Evolutionary conservation across 2,329 filamentous ascomycete genomes (phyloP).

Genomic region (Triangularia verruculosa): DNA sequence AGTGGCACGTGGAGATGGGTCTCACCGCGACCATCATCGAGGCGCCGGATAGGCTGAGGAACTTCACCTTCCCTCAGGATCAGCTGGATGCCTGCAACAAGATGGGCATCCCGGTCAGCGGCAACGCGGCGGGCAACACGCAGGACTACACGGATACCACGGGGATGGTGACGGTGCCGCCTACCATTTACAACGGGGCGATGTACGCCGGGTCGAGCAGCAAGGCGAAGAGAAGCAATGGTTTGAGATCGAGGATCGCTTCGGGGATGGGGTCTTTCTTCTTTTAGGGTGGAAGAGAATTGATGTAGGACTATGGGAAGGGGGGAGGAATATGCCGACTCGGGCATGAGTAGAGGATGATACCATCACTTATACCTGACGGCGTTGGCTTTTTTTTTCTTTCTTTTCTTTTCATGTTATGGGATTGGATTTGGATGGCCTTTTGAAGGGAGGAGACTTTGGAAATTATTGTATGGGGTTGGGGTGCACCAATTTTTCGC

Average conservation of each 20-base stretch:
- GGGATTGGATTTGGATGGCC: background rate
- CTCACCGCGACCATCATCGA: slow-evolving; percentile 55
- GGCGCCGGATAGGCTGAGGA: slow-evolving; percentile 54
- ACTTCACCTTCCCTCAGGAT: slow-evolving; percentile 54
- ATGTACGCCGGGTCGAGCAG: background rate
- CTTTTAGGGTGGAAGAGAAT: background rate
- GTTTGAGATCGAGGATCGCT: background rate
- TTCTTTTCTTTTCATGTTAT: background rate
- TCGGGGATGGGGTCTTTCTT: background rate
- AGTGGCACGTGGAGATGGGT: slow-evolving; percentile 61
- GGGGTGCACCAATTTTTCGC: background rate
- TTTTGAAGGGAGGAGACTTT: background rate
- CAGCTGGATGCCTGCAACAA: slow-evolving; percentile 50
- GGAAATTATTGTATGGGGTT: background rate
- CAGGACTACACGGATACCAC: slow-evolving; percentile 51
- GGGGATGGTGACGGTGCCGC: slow-evolving; percentile 47
- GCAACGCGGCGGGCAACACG: slow-evolving; percentile 68
- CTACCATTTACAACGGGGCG: slow-evolving; percentile 49
- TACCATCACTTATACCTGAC: background rate
- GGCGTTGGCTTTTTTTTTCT: no score
- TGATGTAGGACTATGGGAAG: background rate
- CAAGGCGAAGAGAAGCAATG: background rate
- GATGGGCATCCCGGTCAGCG: slow-evolving; percentile 46
- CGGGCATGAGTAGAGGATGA: background rate
- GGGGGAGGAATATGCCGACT: background rate